These are phyloP conservation scores for Sicyos edulis DNA, from an alignment of 306 rosid species.

Conservation along the genomic window DNA sequence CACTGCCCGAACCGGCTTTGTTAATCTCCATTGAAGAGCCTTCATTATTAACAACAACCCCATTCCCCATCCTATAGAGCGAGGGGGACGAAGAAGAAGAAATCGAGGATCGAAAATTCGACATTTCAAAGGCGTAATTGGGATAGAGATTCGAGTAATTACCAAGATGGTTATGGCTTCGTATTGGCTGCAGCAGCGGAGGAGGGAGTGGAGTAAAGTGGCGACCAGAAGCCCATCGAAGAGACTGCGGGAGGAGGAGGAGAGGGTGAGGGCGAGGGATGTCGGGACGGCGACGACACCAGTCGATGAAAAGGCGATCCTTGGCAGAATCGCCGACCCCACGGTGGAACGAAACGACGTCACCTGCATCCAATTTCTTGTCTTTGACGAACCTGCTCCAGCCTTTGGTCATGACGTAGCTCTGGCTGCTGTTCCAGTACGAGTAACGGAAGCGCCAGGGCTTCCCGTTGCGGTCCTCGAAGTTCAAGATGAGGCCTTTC, in stretches of 20 bases:
- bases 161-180: background rate
- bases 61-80: background rate
- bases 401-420: constrained; percentile 26
- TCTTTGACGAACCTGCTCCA: constrained; percentile 28
- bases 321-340: constrained; percentile 7
- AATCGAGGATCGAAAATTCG: background rate
- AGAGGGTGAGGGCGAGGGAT: background rate
- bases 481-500: constrained; percentile 24
- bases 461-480: constrained; percentile 23
- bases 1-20: background rate
- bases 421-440: constrained; percentile 30
- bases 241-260: constrained; percentile 9
- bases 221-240: constrained; percentile 15
- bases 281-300: constrained; percentile 23
- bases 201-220: background rate
- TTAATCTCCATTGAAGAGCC: constrained; percentile 9
- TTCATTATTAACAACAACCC: background rate
- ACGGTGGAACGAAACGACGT: constrained; percentile 22
- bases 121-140: background rate
- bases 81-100: background rate
- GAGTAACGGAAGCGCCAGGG: constrained; percentile 29
- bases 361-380: constrained; percentile 24
- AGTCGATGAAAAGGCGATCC: constrained; percentile 21
- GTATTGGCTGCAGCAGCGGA: background rate
- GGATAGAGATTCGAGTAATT: constrained; percentile 2